Conservation (phyloP, 2,329 filamentous ascomycete species). For the Tricladium varicosporioides region DNA sequence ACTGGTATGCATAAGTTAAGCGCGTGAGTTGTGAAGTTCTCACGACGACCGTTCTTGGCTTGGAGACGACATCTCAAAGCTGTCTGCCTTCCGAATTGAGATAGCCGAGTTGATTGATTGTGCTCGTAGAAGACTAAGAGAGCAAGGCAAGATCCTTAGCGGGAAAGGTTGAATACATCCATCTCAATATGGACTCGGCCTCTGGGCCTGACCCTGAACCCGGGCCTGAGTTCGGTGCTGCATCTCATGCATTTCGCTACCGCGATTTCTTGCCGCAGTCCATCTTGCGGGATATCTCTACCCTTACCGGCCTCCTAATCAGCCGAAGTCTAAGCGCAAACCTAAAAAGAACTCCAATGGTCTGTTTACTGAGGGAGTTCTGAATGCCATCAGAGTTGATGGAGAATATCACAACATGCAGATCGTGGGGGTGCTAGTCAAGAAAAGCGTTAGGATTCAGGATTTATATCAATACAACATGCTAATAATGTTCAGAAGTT, state of each 20-base stretch:
- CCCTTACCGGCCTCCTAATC: neutral
- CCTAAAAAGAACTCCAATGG: neutral
- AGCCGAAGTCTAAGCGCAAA: neutral
- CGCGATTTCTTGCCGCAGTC: neutral
- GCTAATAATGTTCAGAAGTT: too few relatives aligned
- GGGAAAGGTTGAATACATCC: neutral
- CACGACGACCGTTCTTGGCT: neutral
- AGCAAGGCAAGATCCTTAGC: neutral
- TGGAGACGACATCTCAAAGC: neutral
- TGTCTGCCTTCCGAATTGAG: neutral
- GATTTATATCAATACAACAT: neutral
- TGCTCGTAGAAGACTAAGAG: neutral
- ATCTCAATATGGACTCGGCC: neutral
- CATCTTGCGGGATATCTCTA: neutral
- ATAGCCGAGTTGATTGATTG: neutral
- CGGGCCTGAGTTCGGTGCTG: neutral
- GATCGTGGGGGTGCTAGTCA: neutral
- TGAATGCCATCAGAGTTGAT: neutral
- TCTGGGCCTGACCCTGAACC: neutral
- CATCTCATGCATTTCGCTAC: neutral
- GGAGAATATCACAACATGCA: neutral
- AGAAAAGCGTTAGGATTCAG: neutral
- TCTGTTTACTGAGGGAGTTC: neutral
- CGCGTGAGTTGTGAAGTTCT: neutral
- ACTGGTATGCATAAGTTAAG: neutral